phyloP scores from a whole-genome alignment of 176 grass and related monocot species.

The Eremochloa ophiuroides region DNA sequence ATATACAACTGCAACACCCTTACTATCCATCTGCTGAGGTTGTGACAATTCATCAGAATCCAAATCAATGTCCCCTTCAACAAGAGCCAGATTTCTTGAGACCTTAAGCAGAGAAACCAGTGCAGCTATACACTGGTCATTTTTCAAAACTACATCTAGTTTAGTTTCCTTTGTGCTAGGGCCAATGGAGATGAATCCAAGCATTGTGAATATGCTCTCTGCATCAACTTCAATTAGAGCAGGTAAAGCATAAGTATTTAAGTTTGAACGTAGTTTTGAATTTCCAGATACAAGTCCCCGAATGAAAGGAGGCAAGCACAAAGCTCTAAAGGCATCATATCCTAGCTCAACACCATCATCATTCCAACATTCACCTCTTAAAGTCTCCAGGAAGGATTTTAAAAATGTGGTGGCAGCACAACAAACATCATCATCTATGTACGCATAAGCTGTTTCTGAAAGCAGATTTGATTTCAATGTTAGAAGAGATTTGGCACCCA shows the following conservation, averaged over 20 bases:
- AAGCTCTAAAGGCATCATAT: conserved; percentile 63
- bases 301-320: conserved; percentile 80
- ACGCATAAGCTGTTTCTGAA: conserved; percentile 81
- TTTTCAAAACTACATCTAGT: conserved; percentile 50
- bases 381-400: conserved; percentile 80
- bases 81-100: conserved; percentile 73
- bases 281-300: conserved; percentile 69
- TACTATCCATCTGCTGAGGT: conserved; percentile 26
- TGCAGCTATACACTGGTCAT: conserved; percentile 84
- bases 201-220: conserved; percentile 96
- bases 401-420: conserved; percentile 85
- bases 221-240: conserved; percentile 62
- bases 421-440: conserved; percentile 90
- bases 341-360: conserved; percentile 80
- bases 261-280: conserved; percentile 88
- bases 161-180: conserved; percentile 42
- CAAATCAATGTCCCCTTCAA: conserved; percentile 92
- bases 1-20: conserved; percentile 51
- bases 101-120: conserved; percentile 89
- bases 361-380: conserved; percentile 90
- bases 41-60: conserved; percentile 30
- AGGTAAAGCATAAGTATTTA: conserved; percentile 90
- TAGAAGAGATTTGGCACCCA: conserved; percentile 85
- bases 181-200: conserved; percentile 84
- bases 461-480: conserved; percentile 70